Percentiles rank a stretch among this genome's conserved stretches.
phyloP scores from a whole-genome alignment of 2,329 filamentous ascomycete species.

The Beauveria pseudobassiana region DNA sequence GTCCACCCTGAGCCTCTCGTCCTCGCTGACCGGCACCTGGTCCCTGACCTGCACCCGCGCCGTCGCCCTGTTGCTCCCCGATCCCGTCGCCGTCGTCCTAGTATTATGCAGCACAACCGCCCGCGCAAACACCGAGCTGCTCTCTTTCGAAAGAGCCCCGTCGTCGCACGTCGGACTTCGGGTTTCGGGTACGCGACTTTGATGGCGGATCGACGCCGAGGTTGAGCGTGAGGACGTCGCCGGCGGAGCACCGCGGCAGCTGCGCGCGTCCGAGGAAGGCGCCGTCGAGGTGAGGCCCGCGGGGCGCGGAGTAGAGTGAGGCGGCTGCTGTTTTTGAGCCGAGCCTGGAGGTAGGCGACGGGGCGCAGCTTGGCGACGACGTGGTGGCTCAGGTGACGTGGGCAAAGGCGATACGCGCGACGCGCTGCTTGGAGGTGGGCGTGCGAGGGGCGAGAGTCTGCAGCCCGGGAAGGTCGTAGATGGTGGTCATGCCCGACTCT shows the following conservation, averaged over 20 bases:
- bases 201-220: slow-evolving; percentile 50
- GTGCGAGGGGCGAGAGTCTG: slow-evolving; percentile 48
- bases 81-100: slow-evolving; percentile 13
- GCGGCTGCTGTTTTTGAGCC: slow-evolving; percentile 47
- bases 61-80: slow-evolving; percentile 24
- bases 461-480: slow-evolving; percentile 51
- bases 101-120: slow-evolving; percentile 41
- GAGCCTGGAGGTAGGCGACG: slow-evolving; percentile 51
- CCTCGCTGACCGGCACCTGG: slow-evolving; percentile 50
- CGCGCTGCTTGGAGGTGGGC: slow-evolving; percentile 49
- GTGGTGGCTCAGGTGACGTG: slow-evolving; percentile 48
- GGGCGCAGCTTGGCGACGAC: slow-evolving; percentile 54
- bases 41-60: slow-evolving; percentile 44
- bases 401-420: slow-evolving; percentile 45
- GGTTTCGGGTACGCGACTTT: slow-evolving; percentile 45
- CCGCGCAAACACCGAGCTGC: slow-evolving; percentile 39
- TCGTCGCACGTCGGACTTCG: slow-evolving; percentile 39
- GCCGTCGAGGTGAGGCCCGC: slow-evolving; percentile 56
- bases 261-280: slow-evolving; percentile 49
- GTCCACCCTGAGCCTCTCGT: slow-evolving; percentile 45
- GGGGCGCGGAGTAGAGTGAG: slow-evolving; percentile 48
- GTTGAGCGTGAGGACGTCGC: slow-evolving; percentile 41
- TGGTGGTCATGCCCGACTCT: slow-evolving; percentile 52
- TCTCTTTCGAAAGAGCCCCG: slow-evolving; percentile 44
- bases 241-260: slow-evolving; percentile 45